Evolutionary conservation across 148 eudicot species (phyloP), one percentile per base, ranked within the genome.

Genomic region (Diospyros kaki): DNA sequence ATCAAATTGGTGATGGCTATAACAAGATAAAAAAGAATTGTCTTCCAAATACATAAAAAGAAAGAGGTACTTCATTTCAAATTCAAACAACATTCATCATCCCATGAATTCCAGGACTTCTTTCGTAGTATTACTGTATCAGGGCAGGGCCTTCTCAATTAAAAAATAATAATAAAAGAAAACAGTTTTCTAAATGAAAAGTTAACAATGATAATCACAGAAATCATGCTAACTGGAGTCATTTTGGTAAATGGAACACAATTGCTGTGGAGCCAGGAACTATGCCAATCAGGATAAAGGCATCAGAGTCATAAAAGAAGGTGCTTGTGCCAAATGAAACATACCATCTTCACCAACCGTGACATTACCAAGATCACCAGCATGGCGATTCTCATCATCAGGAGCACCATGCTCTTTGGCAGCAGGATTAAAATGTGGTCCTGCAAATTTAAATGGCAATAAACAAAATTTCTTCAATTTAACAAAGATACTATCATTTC

Each of bases 351-450:
- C 96, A 41, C 98, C 92, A 77, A 85, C 98, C 13, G 86, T 89
- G 73, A 93, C 79, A 66, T 93, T 93, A 51, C 98, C 98, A 76
- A 93, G 94, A 82, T 93, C 98, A 84, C 98, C 98, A 88, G 98
- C 96, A 83, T 93, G 98, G 77, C 98, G 98, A 75, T 17, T 50
- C 68, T 84, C 92, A 70, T 93, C 98, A 73, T 88, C 94, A 48
- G 98, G 98, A 66, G 98, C 90, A 84, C 98, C 98, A 76, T 93
- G 98, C 71, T 86, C 96, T 79, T 91, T 88, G 17, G 85, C 91
- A 77, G 83, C 88, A 70, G 98, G 98, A 75, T 93, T 93, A 75
- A 61, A 93, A 81, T 93, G 98, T 38, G 98, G 98, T 67, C 98
- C 98, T 93, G 83, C 63, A 80, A 71, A 72, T 69, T 63, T 12